These are phyloP conservation scores for Penicillium sp. DNA, from an alignment of 2,329 filamentous ascomycete species.

Conservation along the genomic window DNA sequence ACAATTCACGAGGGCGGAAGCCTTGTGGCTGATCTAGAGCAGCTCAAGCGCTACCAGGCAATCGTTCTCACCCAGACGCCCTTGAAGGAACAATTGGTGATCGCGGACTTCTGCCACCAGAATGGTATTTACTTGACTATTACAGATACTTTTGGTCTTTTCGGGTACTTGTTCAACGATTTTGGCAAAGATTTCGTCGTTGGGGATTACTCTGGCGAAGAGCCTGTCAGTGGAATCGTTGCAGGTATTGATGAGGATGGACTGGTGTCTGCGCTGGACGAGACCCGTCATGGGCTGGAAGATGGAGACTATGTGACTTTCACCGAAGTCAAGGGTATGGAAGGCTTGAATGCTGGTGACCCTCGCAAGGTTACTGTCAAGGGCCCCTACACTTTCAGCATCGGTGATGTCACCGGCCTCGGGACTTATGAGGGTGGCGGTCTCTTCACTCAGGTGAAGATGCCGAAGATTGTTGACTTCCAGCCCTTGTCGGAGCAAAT, in stretches of 20 bases:
- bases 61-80: conserved; percentile 85
- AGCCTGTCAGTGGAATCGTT: conserved; percentile 80
- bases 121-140: conserved; percentile 90
- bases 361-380: conserved; percentile 91
- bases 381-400: conserved; percentile 95
- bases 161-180: conserved; percentile 94
- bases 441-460: conserved; percentile 94
- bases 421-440: conserved; percentile 87
- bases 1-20: conserved; percentile 64
- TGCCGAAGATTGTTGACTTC: conserved; percentile 92
- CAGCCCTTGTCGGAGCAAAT: conserved; percentile 74
- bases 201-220: conserved; percentile 86
- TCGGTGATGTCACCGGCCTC: conserved; percentile 84
- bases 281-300: conserved; percentile 90
- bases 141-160: conserved; percentile 87
- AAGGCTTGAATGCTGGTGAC: conserved; percentile 75
- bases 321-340: conserved; percentile 89
- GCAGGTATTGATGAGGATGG: conserved; percentile 87
- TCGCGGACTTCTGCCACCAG: conserved; percentile 90
- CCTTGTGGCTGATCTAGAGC: conserved; percentile 71
- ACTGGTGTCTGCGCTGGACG: conserved; percentile 86
- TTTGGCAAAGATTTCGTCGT: conserved; percentile 93
- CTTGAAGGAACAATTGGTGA: conserved; percentile 73
- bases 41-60: conserved; percentile 88
- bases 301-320: conserved; percentile 97